These are phyloP conservation scores for Xylaria flabelliformis DNA, from an alignment of 495 filamentous ascomycete species.

Conservation along the genomic window DNA sequence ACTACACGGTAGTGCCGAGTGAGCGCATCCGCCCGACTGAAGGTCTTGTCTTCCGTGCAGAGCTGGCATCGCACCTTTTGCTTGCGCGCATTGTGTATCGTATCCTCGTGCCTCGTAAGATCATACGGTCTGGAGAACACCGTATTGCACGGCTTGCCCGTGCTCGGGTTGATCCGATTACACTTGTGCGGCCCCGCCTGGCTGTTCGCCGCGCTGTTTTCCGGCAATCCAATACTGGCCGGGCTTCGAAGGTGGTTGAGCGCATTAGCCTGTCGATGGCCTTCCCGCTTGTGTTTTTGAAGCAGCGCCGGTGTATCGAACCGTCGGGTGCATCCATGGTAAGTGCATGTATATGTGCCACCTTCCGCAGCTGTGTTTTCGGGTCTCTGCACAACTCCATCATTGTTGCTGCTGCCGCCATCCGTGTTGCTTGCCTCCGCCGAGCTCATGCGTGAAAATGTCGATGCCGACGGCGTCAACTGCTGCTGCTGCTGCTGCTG, in stretches of 20 bases:
- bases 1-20: constrained; percentile 92
- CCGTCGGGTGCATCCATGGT: constrained; percentile 85
- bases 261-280: constrained; percentile 71
- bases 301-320: constrained; percentile 87
- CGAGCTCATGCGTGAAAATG: constrained; percentile 49
- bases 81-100: constrained; percentile 94
- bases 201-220: constrained; percentile 60
- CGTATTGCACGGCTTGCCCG: constrained; percentile 94
- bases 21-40: constrained; percentile 88
- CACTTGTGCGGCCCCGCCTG: constrained; percentile 91
- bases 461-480: constrained; percentile 45
- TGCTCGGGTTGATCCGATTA: constrained; percentile 91
- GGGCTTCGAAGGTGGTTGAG: constrained; percentile 42
- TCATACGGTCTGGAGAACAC: constrained; percentile 98
- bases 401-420: constrained; percentile 32
- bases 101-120: constrained; percentile 95
- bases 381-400: constrained; percentile 57
- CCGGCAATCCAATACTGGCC: constrained; percentile 21
- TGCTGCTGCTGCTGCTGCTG: constrained; percentile 52
- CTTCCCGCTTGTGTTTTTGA: constrained; percentile 95
- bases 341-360: constrained; percentile 94
- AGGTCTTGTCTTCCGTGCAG: constrained; percentile 97
- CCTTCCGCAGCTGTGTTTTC: constrained; percentile 71
- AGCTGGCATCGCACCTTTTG: constrained; percentile 93
- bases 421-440: constrained; percentile 44